These are phyloP conservation scores for Quercus alba DNA, from an alignment of 306 rosid species.

Conservation along the genomic window DNA sequence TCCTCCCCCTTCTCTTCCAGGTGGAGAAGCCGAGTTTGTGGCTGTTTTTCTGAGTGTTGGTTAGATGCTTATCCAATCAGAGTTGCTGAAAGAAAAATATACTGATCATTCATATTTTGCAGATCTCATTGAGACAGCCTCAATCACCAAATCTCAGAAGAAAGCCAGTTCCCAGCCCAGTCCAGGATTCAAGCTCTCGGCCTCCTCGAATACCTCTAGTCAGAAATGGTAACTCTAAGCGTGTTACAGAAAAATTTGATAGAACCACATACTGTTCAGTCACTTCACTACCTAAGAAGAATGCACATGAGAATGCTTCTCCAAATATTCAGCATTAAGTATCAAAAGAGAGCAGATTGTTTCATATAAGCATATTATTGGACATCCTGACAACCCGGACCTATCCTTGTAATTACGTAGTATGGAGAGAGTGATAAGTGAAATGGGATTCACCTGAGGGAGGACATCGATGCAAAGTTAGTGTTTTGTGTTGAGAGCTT, in stretches of 20 bases:
- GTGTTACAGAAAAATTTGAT: slow-evolving; percentile 20
- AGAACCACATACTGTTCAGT: slow-evolving; percentile 27
- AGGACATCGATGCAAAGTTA: neutral
- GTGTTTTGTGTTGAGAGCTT: slow-evolving; percentile 16
- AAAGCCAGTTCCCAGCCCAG: slow-evolving; percentile 31
- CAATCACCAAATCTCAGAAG: slow-evolving; percentile 44
- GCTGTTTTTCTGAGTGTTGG: neutral
- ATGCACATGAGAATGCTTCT: slow-evolving; percentile 64
- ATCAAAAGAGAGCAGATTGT: neutral
- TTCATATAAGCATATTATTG: slow-evolving; percentile 2
- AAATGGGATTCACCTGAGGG: slow-evolving; percentile 1
- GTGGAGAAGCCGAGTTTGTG: neutral
- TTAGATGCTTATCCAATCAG: neutral
- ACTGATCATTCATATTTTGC: slow-evolving; percentile 15
- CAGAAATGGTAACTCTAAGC: slow-evolving; percentile 33
- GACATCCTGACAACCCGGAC: slow-evolving; percentile 9
- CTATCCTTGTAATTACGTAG: slow-evolving; percentile 16
- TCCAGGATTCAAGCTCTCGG: slow-evolving; percentile 26
- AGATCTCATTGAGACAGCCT: slow-evolving; percentile 38
- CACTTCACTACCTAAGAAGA: slow-evolving; percentile 36
- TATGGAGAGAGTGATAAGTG: slow-evolving; percentile 4
- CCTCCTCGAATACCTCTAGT: slow-evolving; percentile 46
- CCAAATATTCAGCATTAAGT: slow-evolving; percentile 66
- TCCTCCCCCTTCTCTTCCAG: neutral
- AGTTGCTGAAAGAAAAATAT: neutral